A percentile compares a stretch with the other conserved stretches of the same genome.
Conservation (phyloP, 257 asterid genomes). For the Mentha longifolia region DNA sequence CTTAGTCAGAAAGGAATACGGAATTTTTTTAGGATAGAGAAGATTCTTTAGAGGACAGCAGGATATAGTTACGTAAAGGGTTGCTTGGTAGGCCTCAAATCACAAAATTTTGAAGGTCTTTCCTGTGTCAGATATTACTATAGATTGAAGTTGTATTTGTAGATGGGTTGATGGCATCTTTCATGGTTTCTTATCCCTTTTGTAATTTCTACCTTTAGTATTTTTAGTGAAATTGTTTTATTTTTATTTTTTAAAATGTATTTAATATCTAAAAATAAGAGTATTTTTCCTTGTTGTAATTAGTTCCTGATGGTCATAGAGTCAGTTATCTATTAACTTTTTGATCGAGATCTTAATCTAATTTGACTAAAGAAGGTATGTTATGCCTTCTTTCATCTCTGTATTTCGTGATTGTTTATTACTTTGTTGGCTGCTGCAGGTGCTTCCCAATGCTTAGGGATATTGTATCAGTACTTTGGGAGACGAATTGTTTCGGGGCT, state of each 20-base stretch:
- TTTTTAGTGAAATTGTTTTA: neutral
- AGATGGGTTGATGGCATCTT: neutral
- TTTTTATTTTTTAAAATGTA: no score
- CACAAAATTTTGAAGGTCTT: neutral
- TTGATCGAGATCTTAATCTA: neutral
- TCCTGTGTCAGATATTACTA: neutral
- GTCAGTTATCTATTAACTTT: neutral
- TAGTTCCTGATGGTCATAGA: conserved; percentile 13
- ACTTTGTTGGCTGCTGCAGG: conserved; percentile 49
- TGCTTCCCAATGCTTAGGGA: conserved; percentile 95
- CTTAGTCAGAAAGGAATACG: neutral
- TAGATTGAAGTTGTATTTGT: neutral
- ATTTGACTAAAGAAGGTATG: conserved; percentile 26
- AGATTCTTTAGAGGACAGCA: neutral
- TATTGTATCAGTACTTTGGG: conserved; percentile 81
- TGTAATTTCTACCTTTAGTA: neutral
- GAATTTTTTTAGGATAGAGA: neutral
- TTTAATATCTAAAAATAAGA: no score
- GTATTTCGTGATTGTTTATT: neutral
- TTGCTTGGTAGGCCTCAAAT: neutral
- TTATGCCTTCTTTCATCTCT: conserved; percentile 16
- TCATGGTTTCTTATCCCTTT: neutral
- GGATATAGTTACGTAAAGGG: neutral
- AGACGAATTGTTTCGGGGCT: conserved; percentile 84
- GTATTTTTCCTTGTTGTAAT: conserved; percentile 1